These are phyloP conservation scores for Giardia muris DNA, from an alignment of 208 protist species.

Conservation along the genomic window DNA sequence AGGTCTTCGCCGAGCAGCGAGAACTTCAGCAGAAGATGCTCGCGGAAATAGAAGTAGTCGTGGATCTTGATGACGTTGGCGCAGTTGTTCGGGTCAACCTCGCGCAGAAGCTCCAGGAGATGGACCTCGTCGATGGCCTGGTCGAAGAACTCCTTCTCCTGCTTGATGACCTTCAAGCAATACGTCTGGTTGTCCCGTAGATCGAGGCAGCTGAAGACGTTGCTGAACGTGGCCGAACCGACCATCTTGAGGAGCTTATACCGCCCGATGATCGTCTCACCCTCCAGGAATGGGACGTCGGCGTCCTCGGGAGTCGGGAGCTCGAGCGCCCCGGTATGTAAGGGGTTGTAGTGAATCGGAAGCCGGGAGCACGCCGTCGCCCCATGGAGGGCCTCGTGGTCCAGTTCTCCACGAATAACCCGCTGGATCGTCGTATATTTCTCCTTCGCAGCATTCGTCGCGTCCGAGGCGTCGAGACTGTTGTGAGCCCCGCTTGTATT, in stretches of 20 bases:
- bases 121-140: conserved; percentile 83
- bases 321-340: not conserved
- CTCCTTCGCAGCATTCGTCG: not conserved
- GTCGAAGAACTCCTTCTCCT: conserved; percentile 87
- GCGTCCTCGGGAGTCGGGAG: conserved; percentile 42
- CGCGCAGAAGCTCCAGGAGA: conserved; percentile 69
- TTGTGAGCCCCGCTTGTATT: not conserved
- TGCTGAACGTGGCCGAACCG: conserved; percentile 73
- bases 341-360: not conserved
- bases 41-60: conserved; percentile 73
- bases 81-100: conserved; percentile 62
- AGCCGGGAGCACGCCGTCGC: not conserved
- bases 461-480: not conserved
- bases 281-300: conserved; percentile 65
- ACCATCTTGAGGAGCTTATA: conserved; percentile 74
- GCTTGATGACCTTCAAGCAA: conserved; percentile 86
- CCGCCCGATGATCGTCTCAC: conserved; percentile 64
- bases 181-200: conserved; percentile 59
- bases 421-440: not conserved
- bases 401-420: not conserved
- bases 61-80: conserved; percentile 67
- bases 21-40: conserved; percentile 39
- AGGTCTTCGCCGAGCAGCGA: conserved; percentile 30
- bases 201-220: conserved; percentile 71
- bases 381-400: not conserved